These are phyloP conservation scores for Pythium utonaiense DNA, from an alignment of 352 stramenopile species.

Conservation along the genomic window DNA sequence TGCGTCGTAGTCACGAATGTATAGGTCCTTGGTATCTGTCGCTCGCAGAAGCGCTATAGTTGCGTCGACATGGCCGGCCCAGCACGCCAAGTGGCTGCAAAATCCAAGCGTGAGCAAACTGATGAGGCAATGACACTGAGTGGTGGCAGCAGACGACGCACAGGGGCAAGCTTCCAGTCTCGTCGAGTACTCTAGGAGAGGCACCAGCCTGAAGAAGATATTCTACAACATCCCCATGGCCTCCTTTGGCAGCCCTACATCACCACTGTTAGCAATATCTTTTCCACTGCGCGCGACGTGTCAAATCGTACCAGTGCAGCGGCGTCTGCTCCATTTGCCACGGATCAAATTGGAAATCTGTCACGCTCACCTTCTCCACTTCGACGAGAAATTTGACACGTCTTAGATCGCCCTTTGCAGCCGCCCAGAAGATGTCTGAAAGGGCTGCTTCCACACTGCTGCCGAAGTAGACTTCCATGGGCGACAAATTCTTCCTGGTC, in stretches of 20 bases:
- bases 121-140: not conserved
- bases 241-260: conserved; percentile 65
- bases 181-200: conserved; percentile 45
- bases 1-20: conserved; percentile 64
- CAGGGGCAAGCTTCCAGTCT: conserved; percentile 71
- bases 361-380: conserved; percentile 44
- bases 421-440: conserved; percentile 67
- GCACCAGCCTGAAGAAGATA: conserved; percentile 53
- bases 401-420: conserved; percentile 54
- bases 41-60: conserved; percentile 45
- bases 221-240: conserved; percentile 39
- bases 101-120: not conserved
- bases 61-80: conserved; percentile 56
- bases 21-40: conserved; percentile 54
- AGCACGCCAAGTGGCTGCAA: conserved; percentile 60
- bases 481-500: conserved; percentile 40
- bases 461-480: conserved; percentile 68
- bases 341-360: conserved; percentile 49
- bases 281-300: not conserved
- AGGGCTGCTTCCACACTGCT: conserved; percentile 46
- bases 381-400: conserved; percentile 60
- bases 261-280: not conserved
- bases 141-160: conserved; percentile 11
- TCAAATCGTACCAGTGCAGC: conserved; percentile 49
- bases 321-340: conserved; percentile 75